Evolutionary conservation across 331 rosid genomes (phyloP).

Genomic region (Rosa hybrid): DNA sequence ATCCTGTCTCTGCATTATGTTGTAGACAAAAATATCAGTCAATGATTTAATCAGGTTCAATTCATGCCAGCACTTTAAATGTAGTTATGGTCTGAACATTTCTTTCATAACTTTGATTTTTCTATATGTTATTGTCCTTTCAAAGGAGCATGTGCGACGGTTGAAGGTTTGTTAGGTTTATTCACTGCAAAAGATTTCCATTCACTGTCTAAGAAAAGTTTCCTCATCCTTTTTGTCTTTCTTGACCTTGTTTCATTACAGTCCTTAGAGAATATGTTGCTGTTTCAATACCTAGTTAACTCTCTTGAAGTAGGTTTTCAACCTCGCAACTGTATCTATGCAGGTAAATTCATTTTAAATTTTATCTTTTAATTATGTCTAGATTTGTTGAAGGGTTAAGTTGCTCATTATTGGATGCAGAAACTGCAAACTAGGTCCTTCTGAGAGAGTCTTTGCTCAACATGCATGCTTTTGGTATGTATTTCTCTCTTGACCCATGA

Average conservation of each 20-base stretch:
- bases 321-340: slow-evolving; percentile 55
- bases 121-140: too few species aligned
- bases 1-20: neutral
- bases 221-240: slow-evolving; percentile 6
- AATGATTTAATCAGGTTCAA: too few species aligned
- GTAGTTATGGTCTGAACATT: too few species aligned
- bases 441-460: too few species aligned
- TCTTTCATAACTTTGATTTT: too few species aligned
- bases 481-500: slow-evolving; percentile 32
- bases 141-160: too few species aligned
- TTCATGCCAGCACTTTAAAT: too few species aligned
- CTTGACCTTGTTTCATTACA: slow-evolving; percentile 42
- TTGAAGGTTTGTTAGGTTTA: neutral
- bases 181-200: neutral
- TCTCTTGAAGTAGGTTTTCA: slow-evolving; percentile 69
- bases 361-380: neutral
- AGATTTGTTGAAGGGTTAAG: slow-evolving; percentile 15
- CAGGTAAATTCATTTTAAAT: slow-evolving; percentile 36
- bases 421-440: too few species aligned
- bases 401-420: too few species aligned
- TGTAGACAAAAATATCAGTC: too few species aligned
- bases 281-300: slow-evolving; percentile 76
- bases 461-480: slow-evolving; percentile 56
- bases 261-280: slow-evolving; percentile 56
- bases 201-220: neutral